Conservation (phyloP, 768 basidiomycete species). For the Coprinellus micaceus region DNA sequence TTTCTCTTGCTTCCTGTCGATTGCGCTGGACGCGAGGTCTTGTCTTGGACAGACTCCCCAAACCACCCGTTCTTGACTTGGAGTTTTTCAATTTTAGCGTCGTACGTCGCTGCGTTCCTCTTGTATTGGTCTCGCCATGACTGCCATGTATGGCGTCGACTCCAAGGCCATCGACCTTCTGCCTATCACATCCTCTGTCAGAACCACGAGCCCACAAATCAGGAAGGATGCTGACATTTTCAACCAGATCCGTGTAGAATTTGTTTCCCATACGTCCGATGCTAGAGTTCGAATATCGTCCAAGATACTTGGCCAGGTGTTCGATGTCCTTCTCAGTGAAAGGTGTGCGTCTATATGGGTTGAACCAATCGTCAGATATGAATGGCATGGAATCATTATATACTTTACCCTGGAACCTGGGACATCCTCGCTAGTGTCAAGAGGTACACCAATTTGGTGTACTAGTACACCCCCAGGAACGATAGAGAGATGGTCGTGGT, state of each 20-base stretch:
- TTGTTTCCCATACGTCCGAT: conserved; percentile 39
- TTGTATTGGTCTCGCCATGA: conserved; percentile 65
- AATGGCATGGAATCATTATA: too few species aligned
- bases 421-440: too few species aligned
- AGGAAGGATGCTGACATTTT: conserved; percentile 37
- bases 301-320: conserved; percentile 44
- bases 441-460: too few species aligned
- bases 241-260: conserved; percentile 40
- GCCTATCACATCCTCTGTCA: conserved; percentile 25
- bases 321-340: conserved; percentile 41
- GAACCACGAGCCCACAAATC: not conserved
- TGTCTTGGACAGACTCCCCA: conserved; percentile 10
- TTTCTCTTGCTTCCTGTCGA: conserved; percentile 9
- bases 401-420: too few species aligned
- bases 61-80: conserved; percentile 22
- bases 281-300: conserved; percentile 38
- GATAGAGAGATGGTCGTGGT: too few species aligned
- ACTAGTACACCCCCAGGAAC: too few species aligned
- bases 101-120: conserved; percentile 39
- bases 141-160: conserved; percentile 48
- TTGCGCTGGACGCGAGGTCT: not conserved
- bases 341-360: not conserved
- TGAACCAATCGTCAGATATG: too few species aligned
- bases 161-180: conserved; percentile 47
- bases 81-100: conserved; percentile 38